Percentiles rank a stretch among this genome's conserved stretches.
Conservation (phyloP, 164 flowering plant genomes). For the Macadamia tetraphylla region DNA sequence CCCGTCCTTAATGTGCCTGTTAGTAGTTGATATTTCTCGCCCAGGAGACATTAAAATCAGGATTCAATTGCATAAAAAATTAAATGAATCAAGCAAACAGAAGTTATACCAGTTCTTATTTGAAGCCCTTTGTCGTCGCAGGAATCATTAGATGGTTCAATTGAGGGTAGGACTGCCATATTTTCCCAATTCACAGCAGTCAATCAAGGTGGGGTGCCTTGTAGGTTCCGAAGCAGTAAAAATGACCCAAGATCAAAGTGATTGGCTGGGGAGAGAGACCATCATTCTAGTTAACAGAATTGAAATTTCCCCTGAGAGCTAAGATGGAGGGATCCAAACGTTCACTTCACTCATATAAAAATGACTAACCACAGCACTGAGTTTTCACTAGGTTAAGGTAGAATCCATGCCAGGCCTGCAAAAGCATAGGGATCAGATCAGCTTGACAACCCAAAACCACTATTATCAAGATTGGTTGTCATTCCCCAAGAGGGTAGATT, state of each 20-base stretch:
- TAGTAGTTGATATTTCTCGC: background rate
- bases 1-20: constrained; percentile 67
- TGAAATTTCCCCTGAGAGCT: no score
- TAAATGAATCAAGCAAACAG: background rate
- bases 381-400: no score
- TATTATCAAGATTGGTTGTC: no score
- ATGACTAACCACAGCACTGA: no score
- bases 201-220: background rate
- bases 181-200: constrained; percentile 1
- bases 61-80: background rate
- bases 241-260: background rate
- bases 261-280: no score
- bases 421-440: no score
- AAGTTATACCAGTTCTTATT: constrained; percentile 32
- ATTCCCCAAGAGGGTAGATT: no score
- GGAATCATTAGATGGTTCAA: background rate
- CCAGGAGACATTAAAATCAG: constrained; percentile 4
- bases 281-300: no score
- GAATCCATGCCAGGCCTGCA: no score
- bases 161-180: constrained; percentile 26
- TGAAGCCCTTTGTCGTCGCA: constrained; percentile 27
- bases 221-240: background rate
- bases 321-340: no score
- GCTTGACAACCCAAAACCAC: no score
- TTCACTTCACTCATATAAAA: no score